A percentile compares a stretch with the other conserved stretches of the same genome.
phyloP scores from a whole-genome alignment of 169 alveolate species.

The Besnoitia besnoiti region DNA sequence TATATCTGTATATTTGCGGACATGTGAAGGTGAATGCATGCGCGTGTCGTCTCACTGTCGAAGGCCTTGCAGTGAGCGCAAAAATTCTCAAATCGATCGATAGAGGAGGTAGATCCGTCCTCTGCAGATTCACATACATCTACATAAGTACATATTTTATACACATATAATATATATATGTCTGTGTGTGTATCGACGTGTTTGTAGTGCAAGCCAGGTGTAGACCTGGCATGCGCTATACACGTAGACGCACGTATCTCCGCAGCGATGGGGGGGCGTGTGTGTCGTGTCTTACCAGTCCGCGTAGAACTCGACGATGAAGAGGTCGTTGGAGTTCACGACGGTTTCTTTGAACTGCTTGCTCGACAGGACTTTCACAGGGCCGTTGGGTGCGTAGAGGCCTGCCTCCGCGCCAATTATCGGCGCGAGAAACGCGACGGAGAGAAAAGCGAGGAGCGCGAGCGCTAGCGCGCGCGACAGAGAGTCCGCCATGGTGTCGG shows the following conservation, averaged over 20 bases:
- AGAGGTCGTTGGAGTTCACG: conserved; percentile 70
- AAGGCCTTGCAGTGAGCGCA: too few species aligned
- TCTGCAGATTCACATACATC: not conserved
- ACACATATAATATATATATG: too few species aligned
- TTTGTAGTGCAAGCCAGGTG: not conserved
- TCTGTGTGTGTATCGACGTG: not conserved
- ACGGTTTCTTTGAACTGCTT: conserved; percentile 78
- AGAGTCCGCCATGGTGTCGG: too few species aligned
- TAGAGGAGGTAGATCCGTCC: too few species aligned
- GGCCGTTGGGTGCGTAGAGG: conserved; percentile 67
- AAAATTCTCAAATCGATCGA: too few species aligned
- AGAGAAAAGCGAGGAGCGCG: not conserved
- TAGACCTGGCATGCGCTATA: too few species aligned
- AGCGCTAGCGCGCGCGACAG: not conserved
- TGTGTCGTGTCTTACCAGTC: conserved; percentile 81
- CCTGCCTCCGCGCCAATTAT: conserved; percentile 35
- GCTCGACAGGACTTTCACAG: conserved; percentile 80
- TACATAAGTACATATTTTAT: not conserved
- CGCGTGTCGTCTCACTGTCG: too few species aligned
- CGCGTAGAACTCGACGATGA: conserved; percentile 90
- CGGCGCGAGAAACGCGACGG: not conserved
- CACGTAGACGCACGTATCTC: not conserved
- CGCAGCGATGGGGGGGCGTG: not conserved
- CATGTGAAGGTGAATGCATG: too few species aligned
- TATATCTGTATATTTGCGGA: not conserved